Conservation (phyloP, 768 basidiomycete species). For the Hemileccinum rubropunctum region DNA sequence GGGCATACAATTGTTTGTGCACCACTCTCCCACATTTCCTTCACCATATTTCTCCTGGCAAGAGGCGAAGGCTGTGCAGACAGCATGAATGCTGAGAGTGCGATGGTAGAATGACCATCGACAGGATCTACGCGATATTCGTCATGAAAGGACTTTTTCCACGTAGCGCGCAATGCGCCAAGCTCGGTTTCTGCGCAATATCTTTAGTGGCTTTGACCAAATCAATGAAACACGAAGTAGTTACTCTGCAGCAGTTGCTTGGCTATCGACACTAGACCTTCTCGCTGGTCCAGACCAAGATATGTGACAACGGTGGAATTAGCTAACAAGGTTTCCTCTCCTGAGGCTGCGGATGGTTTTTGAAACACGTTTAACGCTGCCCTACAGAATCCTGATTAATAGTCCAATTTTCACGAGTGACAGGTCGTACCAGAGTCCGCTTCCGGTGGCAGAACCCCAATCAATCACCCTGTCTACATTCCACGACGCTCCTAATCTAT, state of each 20-base stretch:
- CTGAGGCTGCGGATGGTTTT: conserved; percentile 23
- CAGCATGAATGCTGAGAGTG: conserved; percentile 83
- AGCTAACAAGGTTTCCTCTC: conserved; percentile 37
- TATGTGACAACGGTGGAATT: conserved; percentile 60
- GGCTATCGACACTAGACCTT: conserved; percentile 65
- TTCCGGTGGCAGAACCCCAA: conserved; percentile 83
- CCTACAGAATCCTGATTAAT: conserved; percentile 40
- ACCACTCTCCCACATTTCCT: conserved; percentile 90
- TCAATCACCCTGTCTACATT: conserved; percentile 64
- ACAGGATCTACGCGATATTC: conserved; percentile 40
- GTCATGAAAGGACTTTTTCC: conserved; percentile 58
- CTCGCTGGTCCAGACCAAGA: conserved; percentile 73
- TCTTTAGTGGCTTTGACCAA: conserved; percentile 12
- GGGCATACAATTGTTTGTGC: conserved; percentile 69
- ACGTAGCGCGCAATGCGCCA: conserved; percentile 44
- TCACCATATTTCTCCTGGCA: conserved; percentile 63
- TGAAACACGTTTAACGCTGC: conserved; percentile 68
- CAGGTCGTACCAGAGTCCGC: conserved; percentile 70
- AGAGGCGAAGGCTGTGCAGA: conserved; percentile 64
- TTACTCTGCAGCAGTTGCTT: conserved; percentile 60
- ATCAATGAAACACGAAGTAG: conserved; percentile 10
- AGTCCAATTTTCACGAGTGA: not conserved
- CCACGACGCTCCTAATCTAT: conserved; percentile 63
- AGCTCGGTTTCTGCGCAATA: conserved; percentile 42
- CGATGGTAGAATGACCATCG: conserved; percentile 54